Evolutionary conservation across 176 grass and related monocot species (phyloP).

Genomic region (sorghum (Sorghum bicolor)): DNA sequence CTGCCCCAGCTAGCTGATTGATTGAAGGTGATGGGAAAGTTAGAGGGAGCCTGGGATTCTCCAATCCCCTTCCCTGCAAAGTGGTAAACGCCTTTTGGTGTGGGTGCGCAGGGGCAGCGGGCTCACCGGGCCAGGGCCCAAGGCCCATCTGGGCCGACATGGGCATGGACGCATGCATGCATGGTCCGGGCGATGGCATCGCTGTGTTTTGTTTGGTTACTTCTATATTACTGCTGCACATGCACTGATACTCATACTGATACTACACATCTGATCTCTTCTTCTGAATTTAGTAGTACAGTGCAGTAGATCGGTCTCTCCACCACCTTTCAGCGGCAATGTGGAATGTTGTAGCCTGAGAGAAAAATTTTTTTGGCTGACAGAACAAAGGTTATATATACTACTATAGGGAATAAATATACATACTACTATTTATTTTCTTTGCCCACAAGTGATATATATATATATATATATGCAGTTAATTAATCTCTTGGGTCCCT

Average conservation of each 20-base stretch:
- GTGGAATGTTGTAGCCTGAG: not conserved
- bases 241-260: not conserved
- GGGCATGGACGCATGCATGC: not conserved
- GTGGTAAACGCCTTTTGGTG: conserved; percentile 24
- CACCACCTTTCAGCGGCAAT: not conserved
- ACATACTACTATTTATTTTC: no score
- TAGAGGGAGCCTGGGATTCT: conserved; percentile 23
- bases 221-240: conserved; percentile 8
- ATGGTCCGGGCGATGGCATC: not conserved
- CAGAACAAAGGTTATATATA: no score
- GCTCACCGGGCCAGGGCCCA: not conserved
- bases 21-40: conserved; percentile 44
- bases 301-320: not conserved
- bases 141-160: not conserved
- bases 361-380: no score
- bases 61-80: not conserved
- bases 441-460: no score
- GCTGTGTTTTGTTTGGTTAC: not conserved
- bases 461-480: no score
- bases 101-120: not conserved
- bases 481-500: no score
- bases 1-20: not conserved
- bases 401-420: no score
- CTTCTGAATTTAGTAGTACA: not conserved
- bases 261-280: not conserved